Conservation (phyloP, 2,329 filamentous ascomycete species). For the Septoria linicola region DNA sequence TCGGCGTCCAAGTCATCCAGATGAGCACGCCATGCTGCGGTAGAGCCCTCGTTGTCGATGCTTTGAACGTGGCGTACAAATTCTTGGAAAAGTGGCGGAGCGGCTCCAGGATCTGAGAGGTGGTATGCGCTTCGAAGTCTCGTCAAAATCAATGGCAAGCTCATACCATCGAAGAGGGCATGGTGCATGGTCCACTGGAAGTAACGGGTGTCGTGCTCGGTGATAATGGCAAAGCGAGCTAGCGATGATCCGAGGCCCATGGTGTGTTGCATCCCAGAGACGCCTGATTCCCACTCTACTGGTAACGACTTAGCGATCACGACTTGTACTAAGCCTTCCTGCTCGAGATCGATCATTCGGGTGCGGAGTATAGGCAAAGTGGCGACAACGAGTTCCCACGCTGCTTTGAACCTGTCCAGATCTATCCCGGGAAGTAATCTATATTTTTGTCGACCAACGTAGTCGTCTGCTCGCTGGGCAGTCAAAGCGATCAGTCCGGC, state of each 20-base stretch:
- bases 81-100: conserved; percentile 2
- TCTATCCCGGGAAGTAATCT: conserved; percentile 29
- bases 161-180: conserved; percentile 44
- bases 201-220: neutral
- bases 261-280: neutral
- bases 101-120: neutral
- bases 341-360: conserved; percentile 8
- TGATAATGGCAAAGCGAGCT: neutral
- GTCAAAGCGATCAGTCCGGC: conserved; percentile 52
- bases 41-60: neutral
- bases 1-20: conserved; percentile 36
- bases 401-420: conserved; percentile 39
- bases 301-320: conserved; percentile 23
- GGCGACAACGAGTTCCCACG: conserved; percentile 19
- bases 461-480: conserved; percentile 52
- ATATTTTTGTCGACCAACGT: conserved; percentile 46
- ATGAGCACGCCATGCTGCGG: conserved; percentile 34
- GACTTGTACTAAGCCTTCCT: conserved; percentile 21
- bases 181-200: conserved; percentile 38
- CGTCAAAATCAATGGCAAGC: conserved; percentile 38
- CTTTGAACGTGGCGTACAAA: conserved; percentile 3
- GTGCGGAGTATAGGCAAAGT: conserved; percentile 5
- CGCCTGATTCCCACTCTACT: neutral
- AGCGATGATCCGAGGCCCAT: conserved; percentile 2
- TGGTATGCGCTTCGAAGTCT: conserved; percentile 23